Percentiles rank a stretch among this genome's conserved stretches.
These are phyloP conservation scores for Cryptosporidium viatorum DNA, from an alignment of 169 alveolate species.

Conservation along the genomic window DNA sequence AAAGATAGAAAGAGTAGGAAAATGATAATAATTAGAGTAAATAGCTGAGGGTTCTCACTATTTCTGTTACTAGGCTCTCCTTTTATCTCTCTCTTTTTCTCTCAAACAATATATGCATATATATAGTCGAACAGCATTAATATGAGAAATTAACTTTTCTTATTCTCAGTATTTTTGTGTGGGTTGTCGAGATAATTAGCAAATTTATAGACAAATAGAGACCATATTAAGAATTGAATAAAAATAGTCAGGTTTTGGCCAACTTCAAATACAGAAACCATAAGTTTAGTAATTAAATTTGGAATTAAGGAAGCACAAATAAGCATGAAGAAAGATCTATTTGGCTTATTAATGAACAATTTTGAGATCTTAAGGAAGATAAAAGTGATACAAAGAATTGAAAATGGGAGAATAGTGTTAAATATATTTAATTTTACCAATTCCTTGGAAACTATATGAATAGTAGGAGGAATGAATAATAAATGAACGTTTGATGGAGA, in stretches of 20 bases:
- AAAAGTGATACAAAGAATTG: conserved; percentile 31
- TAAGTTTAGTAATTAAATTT: not conserved
- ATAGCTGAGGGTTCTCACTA: not conserved
- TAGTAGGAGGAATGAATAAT: conserved; percentile 2
- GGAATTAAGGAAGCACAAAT: conserved; percentile 1
- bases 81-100: no score
- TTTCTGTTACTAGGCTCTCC: not conserved
- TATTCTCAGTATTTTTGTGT: not conserved
- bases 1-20: not conserved
- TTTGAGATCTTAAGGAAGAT: conserved; percentile 49
- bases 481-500: not conserved
- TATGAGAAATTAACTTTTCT: not conserved
- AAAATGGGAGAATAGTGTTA: conserved; percentile 22
- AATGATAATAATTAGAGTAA: not conserved
- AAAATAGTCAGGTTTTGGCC: not conserved
- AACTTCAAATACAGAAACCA: not conserved
- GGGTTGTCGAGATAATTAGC: conserved; percentile 8
- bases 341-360: not conserved
- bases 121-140: not conserved
- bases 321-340: conserved; percentile 2
- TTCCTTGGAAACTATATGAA: conserved; percentile 15
- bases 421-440: not conserved
- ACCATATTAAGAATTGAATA: conserved; percentile 17
- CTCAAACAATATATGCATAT: not conserved
- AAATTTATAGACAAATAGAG: not conserved